Evolutionary conservation across 208 protist genomes (phyloP), one percentile per base, ranked within the genome.

Genomic region (Crithidia fasciculata): DNA sequence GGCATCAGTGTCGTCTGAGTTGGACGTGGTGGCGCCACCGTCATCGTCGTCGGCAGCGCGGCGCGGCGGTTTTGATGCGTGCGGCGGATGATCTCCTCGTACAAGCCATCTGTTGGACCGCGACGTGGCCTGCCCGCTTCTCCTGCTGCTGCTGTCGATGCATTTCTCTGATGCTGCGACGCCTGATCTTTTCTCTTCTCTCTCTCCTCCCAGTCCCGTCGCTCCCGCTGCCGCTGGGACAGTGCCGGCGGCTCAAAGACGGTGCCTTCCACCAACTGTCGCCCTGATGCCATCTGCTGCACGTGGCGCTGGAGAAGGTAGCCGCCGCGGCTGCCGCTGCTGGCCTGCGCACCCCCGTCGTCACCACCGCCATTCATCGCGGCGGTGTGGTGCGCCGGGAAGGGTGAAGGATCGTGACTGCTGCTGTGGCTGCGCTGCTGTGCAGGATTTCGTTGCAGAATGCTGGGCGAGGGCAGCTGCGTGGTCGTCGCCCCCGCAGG

Each of bases 231-330:
- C 41, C 36, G 61, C 54, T 64, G 53, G 28, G 43, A 19, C 63
- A 56, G 53, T 12, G 59, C 9, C 13, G 76, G 68, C 2, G 63
- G 50, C 28, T 74, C 28, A 40, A 67, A 80, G 2, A 39, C 47
- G 10, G 81, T 81, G 18, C 69, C 68, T 43, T 75, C 45, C 37
- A 85, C 72, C 2, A 85, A 45, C 58, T 59, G 65, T 47, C 56
- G 64, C 36, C 83, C 83, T 2, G 70, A 78, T 8, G 76, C 79
- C 50, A 74, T 69, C 70, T 88, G 83, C 80, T 88, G 83, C n/a
- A 82, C 79, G 71, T 88, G 83, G 39, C 80, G 76, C 73, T 88
- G 83, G 3, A 88, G 69, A 2, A 88, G 68, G 59, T 79, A 82
- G 3, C 59, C 76, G 8, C 62, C n/a, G n/a, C n/a, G n/a, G n/a